Evolutionary conservation across 2,329 filamentous ascomycete species (phyloP).

Genomic region (Cyphellophora attinorum): DNA sequence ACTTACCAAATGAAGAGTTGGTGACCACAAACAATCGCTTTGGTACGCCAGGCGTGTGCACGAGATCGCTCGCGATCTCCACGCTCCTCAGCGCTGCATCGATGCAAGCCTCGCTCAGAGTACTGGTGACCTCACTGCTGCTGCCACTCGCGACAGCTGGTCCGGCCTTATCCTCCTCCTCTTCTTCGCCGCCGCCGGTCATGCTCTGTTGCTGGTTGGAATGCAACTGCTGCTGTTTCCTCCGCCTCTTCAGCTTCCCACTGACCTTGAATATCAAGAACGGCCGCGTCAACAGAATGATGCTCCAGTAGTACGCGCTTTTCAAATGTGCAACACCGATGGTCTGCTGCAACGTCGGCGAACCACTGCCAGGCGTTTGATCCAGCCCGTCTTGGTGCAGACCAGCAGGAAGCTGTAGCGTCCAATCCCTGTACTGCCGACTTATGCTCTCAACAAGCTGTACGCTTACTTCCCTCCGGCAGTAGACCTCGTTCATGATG

Average conservation of each 20-base stretch:
- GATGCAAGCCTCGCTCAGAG: conserved; percentile 30
- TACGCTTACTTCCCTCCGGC: conserved; percentile 32
- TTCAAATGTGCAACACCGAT: conserved; percentile 41
- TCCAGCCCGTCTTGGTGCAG: conserved; percentile 36
- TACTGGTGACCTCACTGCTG: conserved; percentile 14
- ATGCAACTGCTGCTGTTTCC: conserved; percentile 1
- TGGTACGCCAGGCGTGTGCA: conserved; percentile 16
- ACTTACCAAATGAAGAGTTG: conserved; percentile 6
- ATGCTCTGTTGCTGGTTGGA: conserved; percentile 2
- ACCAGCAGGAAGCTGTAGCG: conserved; percentile 32
- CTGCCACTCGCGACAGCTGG: background rate
- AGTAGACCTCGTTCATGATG: conserved; percentile 33
- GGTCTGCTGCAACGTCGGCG: conserved; percentile 24
- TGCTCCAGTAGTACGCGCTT: conserved; percentile 44
- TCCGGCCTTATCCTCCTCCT: background rate
- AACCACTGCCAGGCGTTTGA: conserved; percentile 18
- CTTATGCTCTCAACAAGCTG: conserved; percentile 32
- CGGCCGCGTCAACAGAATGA: conserved; percentile 44
- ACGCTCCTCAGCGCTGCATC: conserved; percentile 30
- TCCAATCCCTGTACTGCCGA: conserved; percentile 32
- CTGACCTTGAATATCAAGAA: conserved; percentile 44
- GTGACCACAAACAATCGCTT: conserved; percentile 17
- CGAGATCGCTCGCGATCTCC: conserved; percentile 18
- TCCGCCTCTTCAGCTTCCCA: conserved; percentile 15
- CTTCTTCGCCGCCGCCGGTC: conserved; percentile 1